Evolutionary conservation across 148 eudicot species (phyloP).

Genomic region (Rhododendron simsii): DNA sequence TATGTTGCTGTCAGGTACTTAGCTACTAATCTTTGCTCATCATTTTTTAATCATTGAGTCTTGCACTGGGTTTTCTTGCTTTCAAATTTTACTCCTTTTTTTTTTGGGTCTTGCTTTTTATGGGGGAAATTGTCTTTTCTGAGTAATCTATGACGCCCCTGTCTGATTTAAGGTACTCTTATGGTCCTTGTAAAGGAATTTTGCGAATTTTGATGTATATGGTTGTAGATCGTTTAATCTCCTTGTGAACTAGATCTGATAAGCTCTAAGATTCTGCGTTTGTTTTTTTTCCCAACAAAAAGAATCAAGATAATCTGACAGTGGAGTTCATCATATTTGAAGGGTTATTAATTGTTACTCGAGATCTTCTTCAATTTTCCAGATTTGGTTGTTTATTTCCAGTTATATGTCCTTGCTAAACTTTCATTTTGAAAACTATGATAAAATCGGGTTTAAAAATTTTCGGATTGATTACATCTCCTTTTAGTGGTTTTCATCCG

Average conservation of each 20-base stretch:
- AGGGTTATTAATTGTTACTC: background rate
- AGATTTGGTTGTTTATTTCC: slow-evolving; percentile 13
- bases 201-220: background rate
- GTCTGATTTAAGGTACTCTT: slow-evolving; percentile 11
- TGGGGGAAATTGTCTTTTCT: slow-evolving; percentile 9
- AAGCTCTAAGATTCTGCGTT: background rate
- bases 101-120: background rate
- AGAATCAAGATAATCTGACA: background rate
- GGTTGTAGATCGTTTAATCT: background rate
- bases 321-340: background rate
- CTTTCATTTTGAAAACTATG: background rate
- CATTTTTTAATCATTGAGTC: slow-evolving; percentile 16
- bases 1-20: slow-evolving; percentile 19
- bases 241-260: background rate
- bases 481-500: background rate
- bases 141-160: background rate
- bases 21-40: background rate
- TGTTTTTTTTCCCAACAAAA: background rate
- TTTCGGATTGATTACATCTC: background rate
- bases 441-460: background rate
- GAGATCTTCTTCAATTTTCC: slow-evolving; percentile 1
- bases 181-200: background rate
- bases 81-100: background rate
- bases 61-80: slow-evolving; percentile 8
- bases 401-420: background rate